These are phyloP conservation scores for Suillus sp. DNA, from an alignment of 768 basidiomycete genomes.

Conservation along the genomic window DNA sequence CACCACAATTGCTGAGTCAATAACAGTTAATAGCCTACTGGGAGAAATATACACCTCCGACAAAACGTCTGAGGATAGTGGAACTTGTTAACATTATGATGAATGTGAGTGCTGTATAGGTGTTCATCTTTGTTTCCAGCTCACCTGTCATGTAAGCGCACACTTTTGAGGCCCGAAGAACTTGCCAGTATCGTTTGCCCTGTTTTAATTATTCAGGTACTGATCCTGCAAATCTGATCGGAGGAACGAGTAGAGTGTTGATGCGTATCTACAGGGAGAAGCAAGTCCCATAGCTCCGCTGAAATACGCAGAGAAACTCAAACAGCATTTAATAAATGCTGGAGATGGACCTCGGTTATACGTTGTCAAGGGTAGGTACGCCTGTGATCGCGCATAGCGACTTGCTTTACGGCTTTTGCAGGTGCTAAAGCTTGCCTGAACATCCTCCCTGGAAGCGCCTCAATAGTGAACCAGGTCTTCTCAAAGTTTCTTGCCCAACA, in stretches of 20 bases:
- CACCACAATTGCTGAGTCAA: slow-evolving; percentile 1
- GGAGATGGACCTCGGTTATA: slow-evolving; percentile 52
- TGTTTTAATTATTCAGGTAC: slow-evolving; percentile 68
- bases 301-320: slow-evolving; percentile 57
- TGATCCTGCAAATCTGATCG: not conserved
- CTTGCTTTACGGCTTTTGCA: slow-evolving; percentile 25
- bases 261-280: slow-evolving; percentile 52
- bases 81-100: slow-evolving; percentile 58
- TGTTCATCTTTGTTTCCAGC: not conserved
- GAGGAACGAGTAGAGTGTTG: slow-evolving; percentile 2
- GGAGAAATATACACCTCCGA: slow-evolving; percentile 58
- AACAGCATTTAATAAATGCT: slow-evolving; percentile 50
- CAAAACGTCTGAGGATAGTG: slow-evolving; percentile 49
- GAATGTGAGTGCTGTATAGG: slow-evolving; percentile 48
- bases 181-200: slow-evolving; percentile 60
- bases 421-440: slow-evolving; percentile 59
- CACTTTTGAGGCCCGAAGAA: slow-evolving; percentile 48
- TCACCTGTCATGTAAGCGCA: slow-evolving; percentile 45
- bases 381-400: slow-evolving; percentile 2
- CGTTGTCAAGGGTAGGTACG: slow-evolving; percentile 57
- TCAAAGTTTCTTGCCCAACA: slow-evolving; percentile 61
- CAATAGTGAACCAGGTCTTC: slow-evolving; percentile 66
- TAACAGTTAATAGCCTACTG: slow-evolving; percentile 67
- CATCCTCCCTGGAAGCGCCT: slow-evolving; percentile 55
- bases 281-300: slow-evolving; percentile 53